Evolutionary conservation across 306 rosid genomes (phyloP).

Genomic region (Trifolium dubium): DNA sequence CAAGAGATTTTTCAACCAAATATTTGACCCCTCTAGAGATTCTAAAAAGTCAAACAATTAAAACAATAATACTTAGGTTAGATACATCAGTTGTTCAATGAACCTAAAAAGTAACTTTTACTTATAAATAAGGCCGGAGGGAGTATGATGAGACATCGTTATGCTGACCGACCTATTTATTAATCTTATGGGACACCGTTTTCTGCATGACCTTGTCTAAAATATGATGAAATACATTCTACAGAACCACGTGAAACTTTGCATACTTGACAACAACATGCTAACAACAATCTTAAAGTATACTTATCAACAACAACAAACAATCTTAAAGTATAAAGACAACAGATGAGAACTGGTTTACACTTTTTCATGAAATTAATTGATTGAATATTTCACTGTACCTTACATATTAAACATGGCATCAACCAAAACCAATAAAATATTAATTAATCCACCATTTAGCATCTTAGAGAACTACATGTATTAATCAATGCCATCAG

Average conservation of each 20-base stretch:
- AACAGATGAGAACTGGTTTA: not conserved
- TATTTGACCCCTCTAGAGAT: not conserved
- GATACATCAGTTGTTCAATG: too few relatives aligned
- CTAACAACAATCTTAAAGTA: conserved; percentile 27
- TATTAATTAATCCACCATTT: conserved; percentile 19
- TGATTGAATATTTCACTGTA: conserved; percentile 19
- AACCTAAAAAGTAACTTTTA: too few relatives aligned
- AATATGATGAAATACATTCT: conserved; percentile 12
- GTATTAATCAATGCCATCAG: conserved; percentile 28
- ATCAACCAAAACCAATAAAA: conserved; percentile 27
- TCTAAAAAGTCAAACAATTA: not conserved
- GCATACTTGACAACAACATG: conserved; percentile 10
- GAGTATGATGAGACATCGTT: not conserved
- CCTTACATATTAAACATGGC: not conserved
- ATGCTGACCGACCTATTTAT: not conserved
- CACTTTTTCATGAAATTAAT: conserved; percentile 19
- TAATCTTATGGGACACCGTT: not conserved
- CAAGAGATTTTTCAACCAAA: not conserved
- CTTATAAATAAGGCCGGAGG: too few relatives aligned
- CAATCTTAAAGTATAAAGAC: conserved; percentile 9
- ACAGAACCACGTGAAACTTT: not conserved
- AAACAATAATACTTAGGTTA: not conserved
- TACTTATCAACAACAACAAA: not conserved
- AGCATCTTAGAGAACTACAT: conserved; percentile 15
- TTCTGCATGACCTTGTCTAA: conserved; percentile 12